Percentiles rank a stretch among this genome's conserved stretches.
Evolutionary conservation across 345 rosid species (phyloP).

Genomic region (Microcos paniculata): DNA sequence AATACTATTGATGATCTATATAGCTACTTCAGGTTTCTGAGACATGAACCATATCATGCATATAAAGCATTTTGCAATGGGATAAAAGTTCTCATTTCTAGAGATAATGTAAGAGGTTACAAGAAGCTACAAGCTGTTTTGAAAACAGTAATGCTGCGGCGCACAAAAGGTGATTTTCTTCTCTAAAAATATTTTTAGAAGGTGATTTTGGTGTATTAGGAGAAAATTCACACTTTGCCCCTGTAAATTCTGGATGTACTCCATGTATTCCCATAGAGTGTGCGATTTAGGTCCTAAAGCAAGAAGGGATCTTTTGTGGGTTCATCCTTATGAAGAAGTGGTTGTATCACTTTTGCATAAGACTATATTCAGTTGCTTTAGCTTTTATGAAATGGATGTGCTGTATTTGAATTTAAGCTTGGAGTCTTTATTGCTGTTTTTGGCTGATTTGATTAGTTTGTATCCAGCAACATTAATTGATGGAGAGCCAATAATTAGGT

Average conservation of each 20-base stretch:
- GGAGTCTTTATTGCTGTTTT: constrained; percentile 13
- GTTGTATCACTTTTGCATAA: neutral
- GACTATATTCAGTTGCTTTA: neutral
- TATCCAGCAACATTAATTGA: constrained; percentile 74
- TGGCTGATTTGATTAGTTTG: constrained; percentile 24
- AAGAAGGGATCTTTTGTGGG: neutral
- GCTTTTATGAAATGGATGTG: constrained; percentile 13
- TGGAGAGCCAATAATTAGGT: constrained; percentile 79
- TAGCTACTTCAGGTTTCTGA: constrained; percentile 96
- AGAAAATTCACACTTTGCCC: neutral
- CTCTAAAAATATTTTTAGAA: constrained; percentile 12
- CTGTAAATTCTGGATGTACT: neutral
- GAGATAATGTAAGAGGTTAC: constrained; percentile 73
- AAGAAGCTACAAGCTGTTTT: constrained; percentile 89
- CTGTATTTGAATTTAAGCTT: constrained; percentile 16
- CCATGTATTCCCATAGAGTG: neutral
- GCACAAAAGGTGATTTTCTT: constrained; percentile 77
- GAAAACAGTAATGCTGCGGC: constrained; percentile 92
- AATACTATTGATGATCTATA: constrained; percentile 88
- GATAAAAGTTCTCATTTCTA: constrained; percentile 72
- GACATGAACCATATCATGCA: constrained; percentile 73
- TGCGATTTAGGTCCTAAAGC: neutral
- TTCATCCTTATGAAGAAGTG: neutral
- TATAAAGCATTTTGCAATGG: constrained; percentile 63
- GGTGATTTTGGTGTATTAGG: neutral